Percentiles rank a stretch among this genome's conserved stretches.
phyloP scores from a whole-genome alignment of 2,329 filamentous ascomycete genomes.

The Cryphonectria nitschkei region DNA sequence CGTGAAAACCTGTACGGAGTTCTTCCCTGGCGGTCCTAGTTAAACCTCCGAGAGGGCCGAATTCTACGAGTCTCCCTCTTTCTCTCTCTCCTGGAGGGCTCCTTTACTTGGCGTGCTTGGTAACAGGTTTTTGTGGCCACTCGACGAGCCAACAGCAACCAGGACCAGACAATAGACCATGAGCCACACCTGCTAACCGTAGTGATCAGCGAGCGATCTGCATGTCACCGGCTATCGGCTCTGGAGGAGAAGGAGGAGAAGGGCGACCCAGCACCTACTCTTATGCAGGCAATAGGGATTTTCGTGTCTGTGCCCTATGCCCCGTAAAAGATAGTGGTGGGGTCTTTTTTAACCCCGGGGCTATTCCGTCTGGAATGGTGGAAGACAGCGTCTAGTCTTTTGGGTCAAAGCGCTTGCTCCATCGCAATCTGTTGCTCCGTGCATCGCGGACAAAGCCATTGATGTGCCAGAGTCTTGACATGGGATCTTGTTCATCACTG shows the following conservation, averaged over 20 bases:
- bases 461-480: neutral
- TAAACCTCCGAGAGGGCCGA: neutral
- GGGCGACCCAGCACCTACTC: neutral
- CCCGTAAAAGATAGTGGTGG: neutral
- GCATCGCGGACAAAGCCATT: neutral
- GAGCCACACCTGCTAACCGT: neutral
- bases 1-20: neutral
- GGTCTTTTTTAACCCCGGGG: neutral
- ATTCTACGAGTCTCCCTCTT: neutral
- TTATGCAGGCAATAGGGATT: neutral
- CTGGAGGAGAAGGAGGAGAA: neutral
- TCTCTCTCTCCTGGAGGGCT: neutral
- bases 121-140: neutral
- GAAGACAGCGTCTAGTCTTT: neutral
- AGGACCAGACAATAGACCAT: neutral
- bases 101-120: neutral
- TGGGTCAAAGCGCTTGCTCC: neutral
- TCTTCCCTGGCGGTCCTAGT: neutral
- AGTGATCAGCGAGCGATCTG: neutral
- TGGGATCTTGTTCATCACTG: neutral
- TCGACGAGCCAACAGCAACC: neutral
- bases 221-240: neutral
- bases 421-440: conserved; percentile 3
- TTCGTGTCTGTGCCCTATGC: neutral
- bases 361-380: neutral